Evolutionary conservation across 768 basidiomycete genomes (phyloP).

Genomic region (Tephrocybe sp.): DNA sequence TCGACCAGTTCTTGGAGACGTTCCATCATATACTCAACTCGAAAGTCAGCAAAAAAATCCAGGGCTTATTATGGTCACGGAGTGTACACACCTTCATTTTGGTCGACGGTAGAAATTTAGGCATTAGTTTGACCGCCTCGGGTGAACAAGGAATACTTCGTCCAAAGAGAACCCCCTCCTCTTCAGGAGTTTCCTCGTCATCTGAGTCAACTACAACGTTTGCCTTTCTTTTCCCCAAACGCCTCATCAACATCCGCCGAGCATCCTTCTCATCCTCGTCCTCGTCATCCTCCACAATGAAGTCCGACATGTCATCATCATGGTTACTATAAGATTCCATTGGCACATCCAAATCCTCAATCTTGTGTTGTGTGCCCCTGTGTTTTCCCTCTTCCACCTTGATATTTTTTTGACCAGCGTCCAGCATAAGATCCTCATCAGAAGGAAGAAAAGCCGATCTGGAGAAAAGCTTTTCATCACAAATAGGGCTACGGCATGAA

Average conservation of each 20-base stretch:
- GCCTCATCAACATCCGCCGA: slow-evolving; percentile 35
- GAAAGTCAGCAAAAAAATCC: slow-evolving; percentile 1
- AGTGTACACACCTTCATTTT: slow-evolving; percentile 62
- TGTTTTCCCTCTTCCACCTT: slow-evolving; percentile 26
- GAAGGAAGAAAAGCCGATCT: slow-evolving; percentile 61
- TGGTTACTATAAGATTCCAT: slow-evolving; percentile 28
- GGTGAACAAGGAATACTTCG: slow-evolving; percentile 24
- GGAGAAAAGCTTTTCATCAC: slow-evolving; percentile 45
- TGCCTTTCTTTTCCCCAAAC: slow-evolving; percentile 34
- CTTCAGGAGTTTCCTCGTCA: slow-evolving; percentile 40
- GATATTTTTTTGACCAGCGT: slow-evolving; percentile 22
- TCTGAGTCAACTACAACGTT: slow-evolving; percentile 44
- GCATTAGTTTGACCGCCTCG: slow-evolving; percentile 42
- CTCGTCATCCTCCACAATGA: slow-evolving; percentile 51
- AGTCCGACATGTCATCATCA: slow-evolving; percentile 46
- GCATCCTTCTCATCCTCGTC: slow-evolving; percentile 54
- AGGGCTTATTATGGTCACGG: neutral
- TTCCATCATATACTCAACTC: slow-evolving; percentile 56
- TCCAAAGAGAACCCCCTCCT: slow-evolving; percentile 41
- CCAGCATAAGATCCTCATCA: slow-evolving; percentile 37
- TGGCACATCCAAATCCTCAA: slow-evolving; percentile 14
- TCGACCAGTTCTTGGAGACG: slow-evolving; percentile 42
- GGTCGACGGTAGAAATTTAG: slow-evolving; percentile 62
- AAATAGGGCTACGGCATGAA: slow-evolving; percentile 55
- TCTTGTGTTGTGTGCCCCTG: slow-evolving; percentile 18